A percentile compares a stretch with the other conserved stretches of the same genome.
Conservation (phyloP, 2,329 filamentous ascomycete species). For the Clarireedia monteithiana region DNA sequence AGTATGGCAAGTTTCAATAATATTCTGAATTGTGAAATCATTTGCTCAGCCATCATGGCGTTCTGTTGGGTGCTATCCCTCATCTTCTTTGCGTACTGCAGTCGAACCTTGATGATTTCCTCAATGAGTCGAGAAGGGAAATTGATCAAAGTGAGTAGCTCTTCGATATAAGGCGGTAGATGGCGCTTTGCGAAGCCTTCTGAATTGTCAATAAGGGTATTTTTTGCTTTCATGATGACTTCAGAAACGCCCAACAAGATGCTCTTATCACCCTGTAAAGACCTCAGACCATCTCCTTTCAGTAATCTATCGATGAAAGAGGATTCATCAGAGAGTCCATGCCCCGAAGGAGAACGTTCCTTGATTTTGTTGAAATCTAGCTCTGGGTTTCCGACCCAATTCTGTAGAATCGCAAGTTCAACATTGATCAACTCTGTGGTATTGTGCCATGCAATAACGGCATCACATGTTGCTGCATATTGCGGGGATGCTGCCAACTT, state of each 20-base stretch:
- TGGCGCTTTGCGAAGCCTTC: slow-evolving; percentile 80
- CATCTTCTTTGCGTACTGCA: slow-evolving; percentile 90
- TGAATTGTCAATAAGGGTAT: slow-evolving; percentile 80
- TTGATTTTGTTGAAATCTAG: slow-evolving; percentile 80
- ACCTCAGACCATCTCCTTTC: slow-evolving; percentile 92
- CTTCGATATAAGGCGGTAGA: slow-evolving; percentile 92
- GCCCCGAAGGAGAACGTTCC: slow-evolving; percentile 57
- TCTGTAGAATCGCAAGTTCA: slow-evolving; percentile 81
- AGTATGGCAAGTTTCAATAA: slow-evolving; percentile 83
- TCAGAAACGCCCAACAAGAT: slow-evolving; percentile 77
- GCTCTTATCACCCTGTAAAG: slow-evolving; percentile 77
- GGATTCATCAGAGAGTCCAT: slow-evolving; percentile 77
- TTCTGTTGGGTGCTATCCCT: slow-evolving; percentile 91
- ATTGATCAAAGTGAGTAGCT: slow-evolving; percentile 91
- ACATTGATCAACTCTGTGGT: slow-evolving; percentile 95
- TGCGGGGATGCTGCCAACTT: slow-evolving; percentile 67
- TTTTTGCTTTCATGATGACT: slow-evolving; percentile 90
- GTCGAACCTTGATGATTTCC: slow-evolving; percentile 87
- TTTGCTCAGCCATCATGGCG: slow-evolving; percentile 90
- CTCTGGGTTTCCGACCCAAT: slow-evolving; percentile 95
- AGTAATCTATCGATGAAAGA: slow-evolving; percentile 91
- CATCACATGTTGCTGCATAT: slow-evolving; percentile 77
- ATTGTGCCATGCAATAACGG: slow-evolving; percentile 93
- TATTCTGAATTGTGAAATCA: slow-evolving; percentile 95
- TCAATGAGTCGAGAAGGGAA: slow-evolving; percentile 94